Base-by-base conservation (phyloP, 768 basidiomycete species). In the Asterophora lycoperdoides region DNA sequence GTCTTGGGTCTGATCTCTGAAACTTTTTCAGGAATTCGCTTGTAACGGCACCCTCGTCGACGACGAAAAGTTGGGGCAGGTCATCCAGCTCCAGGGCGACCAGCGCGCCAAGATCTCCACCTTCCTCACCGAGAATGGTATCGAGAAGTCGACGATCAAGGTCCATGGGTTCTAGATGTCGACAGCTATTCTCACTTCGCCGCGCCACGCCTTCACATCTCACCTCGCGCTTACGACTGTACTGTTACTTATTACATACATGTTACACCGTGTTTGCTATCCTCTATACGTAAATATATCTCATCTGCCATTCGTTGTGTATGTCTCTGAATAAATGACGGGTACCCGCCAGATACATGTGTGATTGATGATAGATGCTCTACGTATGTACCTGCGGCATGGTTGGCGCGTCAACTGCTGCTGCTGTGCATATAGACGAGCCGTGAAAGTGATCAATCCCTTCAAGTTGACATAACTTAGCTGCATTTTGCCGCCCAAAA, bases 21-120 rank as follows among this genome's bases (percentile, higher is more conserved):
- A 42, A 44, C 50, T 41, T 35, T 32, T 42, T 9, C 57, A 94
- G 92, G 92, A 96, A 77, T 96, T 97, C 59, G 94, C 94, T 56
- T 97, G 94, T 76, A 99, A 99, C 71, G 96, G 96, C 58, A 94
- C 88, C 43, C 81, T 99, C 59, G 89, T 96, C 56, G 89, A 93
- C 45, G 91, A 96, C 72, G 89, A 89, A 67, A 91, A 93, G 73
- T 83, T 92, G 74, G 96, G 96, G 48, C 80, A 93, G 73, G 91
- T 99, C 66, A 91, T 99, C 63, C 96, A 99, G 73, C 84, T 99
- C 56, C 96, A 98, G 68, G 96, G 96, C 53, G 96, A 99, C 71
- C 96, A 99, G 70, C 82, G 96, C 44, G 68, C 77, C 64, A 93
- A 94, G 78, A 95, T 97, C 56, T 81, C 80, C 46, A 80, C 75